Evolutionary conservation across 768 basidiomycete genomes (phyloP).

Genomic region (Mycena pura): DNA sequence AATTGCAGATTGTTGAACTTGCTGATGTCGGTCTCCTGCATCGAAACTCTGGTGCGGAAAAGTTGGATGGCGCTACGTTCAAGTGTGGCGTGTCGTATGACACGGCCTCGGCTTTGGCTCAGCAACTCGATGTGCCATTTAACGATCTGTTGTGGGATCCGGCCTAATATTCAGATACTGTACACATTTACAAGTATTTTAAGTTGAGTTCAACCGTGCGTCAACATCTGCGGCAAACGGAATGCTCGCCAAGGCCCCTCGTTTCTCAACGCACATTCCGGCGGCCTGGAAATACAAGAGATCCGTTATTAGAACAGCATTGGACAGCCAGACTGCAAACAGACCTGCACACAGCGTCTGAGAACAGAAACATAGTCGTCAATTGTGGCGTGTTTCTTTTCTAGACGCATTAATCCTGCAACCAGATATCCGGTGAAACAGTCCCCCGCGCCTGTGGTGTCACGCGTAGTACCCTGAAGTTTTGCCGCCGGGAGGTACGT

Average conservation of each 20-base stretch:
- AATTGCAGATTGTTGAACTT: constrained; percentile 69
- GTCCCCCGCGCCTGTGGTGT: constrained; percentile 72
- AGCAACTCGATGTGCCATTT: constrained; percentile 63
- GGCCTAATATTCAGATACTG: constrained; percentile 27
- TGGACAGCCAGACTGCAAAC: background rate
- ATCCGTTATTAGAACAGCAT: background rate
- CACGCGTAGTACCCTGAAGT: constrained; percentile 46
- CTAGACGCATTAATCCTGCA: constrained; percentile 55
- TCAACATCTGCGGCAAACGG: constrained; percentile 36
- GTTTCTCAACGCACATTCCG: constrained; percentile 64
- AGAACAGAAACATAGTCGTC: constrained; percentile 46
- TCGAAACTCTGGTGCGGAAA: constrained; percentile 64
- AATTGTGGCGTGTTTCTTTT: constrained; percentile 32
- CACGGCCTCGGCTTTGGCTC: constrained; percentile 58
- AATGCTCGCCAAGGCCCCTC: constrained; percentile 65
- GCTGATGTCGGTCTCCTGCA: constrained; percentile 70
- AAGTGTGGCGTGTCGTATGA: constrained; percentile 77
- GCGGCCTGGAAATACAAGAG: constrained; percentile 51
- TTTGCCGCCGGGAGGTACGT: constrained; percentile 55
- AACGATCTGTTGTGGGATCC: constrained; percentile 77
- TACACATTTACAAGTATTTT: background rate
- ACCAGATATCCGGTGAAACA: constrained; percentile 70
- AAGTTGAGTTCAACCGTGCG: constrained; percentile 11
- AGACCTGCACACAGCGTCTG: constrained; percentile 42
- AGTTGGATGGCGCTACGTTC: constrained; percentile 73